Conservation (phyloP, 1,139 yeast species). For the Candida freyschussii region DNA sequence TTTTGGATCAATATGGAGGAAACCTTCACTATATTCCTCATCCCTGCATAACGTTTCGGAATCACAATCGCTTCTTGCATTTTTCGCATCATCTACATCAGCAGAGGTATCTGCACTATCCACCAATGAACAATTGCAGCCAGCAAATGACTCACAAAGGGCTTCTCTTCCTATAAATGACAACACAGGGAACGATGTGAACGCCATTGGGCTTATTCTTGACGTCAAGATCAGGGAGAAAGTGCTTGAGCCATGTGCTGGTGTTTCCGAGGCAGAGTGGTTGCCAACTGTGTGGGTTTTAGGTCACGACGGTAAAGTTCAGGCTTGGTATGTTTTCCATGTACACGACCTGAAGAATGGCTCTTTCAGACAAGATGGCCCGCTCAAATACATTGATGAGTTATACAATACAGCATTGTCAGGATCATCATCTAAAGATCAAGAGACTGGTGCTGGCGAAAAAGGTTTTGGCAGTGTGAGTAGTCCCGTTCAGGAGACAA, state of each 20-base stretch:
- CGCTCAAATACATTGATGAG: conserved; percentile 14
- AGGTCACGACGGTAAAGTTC: conserved; percentile 56
- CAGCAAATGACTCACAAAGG: conserved; percentile 62
- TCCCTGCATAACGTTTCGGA: conserved; percentile 42
- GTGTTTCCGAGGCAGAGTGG: conserved; percentile 51
- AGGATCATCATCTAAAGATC: too few species aligned
- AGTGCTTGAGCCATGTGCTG: conserved; percentile 51
- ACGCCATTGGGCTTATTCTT: conserved; percentile 63
- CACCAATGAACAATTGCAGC: conserved; percentile 32
- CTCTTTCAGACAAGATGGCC: conserved; percentile 23
- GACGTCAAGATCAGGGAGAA: conserved; percentile 45
- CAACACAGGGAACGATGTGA: conserved; percentile 59
- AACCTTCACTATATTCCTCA: conserved; percentile 43
- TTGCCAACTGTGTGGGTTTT: conserved; percentile 62
- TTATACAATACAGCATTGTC: conserved; percentile 7
- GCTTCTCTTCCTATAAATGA: conserved; percentile 70
- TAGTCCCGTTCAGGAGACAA: too few species aligned
- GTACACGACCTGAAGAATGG: conserved; percentile 39
- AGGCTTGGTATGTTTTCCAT: conserved; percentile 64
- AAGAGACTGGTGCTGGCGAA: too few species aligned
- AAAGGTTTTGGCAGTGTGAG: too few species aligned
- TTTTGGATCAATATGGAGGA: conserved; percentile 49
- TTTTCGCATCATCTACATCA: conserved; percentile 58
- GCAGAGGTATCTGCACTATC: conserved; percentile 51
- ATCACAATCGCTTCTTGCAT: conserved; percentile 30